These are phyloP conservation scores for Ceratobasidium sp. DNA, from an alignment of 1,284 basidiomycete genomes.

Conservation along the genomic window DNA sequence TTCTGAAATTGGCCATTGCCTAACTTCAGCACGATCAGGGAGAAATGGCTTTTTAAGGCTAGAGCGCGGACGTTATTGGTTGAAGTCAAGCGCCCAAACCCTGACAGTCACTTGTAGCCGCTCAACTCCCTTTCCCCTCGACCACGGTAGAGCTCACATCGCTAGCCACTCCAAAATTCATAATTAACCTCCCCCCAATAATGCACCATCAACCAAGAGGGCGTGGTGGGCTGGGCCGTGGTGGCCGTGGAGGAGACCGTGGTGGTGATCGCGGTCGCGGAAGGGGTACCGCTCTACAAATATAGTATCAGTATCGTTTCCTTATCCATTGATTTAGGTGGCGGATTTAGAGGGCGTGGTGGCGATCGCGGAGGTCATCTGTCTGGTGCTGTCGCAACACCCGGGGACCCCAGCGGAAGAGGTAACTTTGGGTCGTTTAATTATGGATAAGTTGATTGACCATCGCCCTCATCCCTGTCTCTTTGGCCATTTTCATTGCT, in stretches of 20 bases:
- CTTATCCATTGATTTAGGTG: too few species aligned
- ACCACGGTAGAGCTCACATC: slow-evolving; percentile 1
- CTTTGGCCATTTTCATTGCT: neutral
- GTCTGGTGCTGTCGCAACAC: neutral
- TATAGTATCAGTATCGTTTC: too few species aligned
- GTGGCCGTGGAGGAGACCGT: neutral
- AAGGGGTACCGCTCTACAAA: neutral
- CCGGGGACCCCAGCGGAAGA: neutral
- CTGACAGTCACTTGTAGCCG: neutral
- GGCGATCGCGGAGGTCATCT: neutral
- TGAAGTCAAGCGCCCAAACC: slow-evolving; percentile 35
- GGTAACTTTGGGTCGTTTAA: neutral
- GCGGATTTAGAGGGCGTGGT: neutral
- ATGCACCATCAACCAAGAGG: slow-evolving; percentile 10
- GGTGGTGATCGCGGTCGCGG: neutral
- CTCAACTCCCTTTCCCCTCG: neutral
- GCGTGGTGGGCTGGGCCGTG: neutral
- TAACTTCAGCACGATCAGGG: neutral
- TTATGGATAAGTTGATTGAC: too few species aligned
- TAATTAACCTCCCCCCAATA: neutral
- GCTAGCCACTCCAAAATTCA: too few species aligned
- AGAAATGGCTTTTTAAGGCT: slow-evolving; percentile 1
- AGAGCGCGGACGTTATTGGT: slow-evolving; percentile 8
- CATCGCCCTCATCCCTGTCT: neutral
- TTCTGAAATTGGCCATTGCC: too few species aligned